Base-by-base conservation (phyloP, 1,284 basidiomycete species). In the Thelephora terrestris region DNA sequence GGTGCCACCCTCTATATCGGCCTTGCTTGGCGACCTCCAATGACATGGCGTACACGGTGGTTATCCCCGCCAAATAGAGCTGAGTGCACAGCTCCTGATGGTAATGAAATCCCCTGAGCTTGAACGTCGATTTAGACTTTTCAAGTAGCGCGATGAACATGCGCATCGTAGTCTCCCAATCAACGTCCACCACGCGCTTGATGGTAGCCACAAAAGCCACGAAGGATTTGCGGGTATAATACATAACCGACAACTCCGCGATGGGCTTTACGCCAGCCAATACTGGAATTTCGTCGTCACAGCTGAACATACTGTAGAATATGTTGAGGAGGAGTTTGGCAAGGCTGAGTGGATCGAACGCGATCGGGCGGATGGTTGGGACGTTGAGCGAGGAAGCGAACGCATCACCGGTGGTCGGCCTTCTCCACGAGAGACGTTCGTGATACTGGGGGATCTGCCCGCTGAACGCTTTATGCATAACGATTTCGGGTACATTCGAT, bases 271-370 rank as follows among this genome's bases (percentile, higher is more conserved):
- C 12, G 60, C 51, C 46, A 79, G 79, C 65, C 61, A 55, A 54
- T 79, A 79, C n/a, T n/a, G n/a, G n/a, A n/a, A n/a, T n/a, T n/a
- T n/a, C n/a, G n/a, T n/a, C n/a, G n/a, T n/a, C n/a, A n/a, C n/a
- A n/a, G n/a, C n/a, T n/a, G n/a, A 79, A 80, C 65, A 79, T 69
- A 16, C 63, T 55, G 14, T 61, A 55, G 54, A 79, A 79, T 7
- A 79, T 57, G 7, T 62, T 58, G 46, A 70, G 74, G 4, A 81
- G 55, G 25, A 74, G 55, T 17, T 53, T 53, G 16, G 61, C 70
- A 23, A 79, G 61, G 21, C 68, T 61, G 3, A 48, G 47, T 0
- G 67, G n/a, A n/a, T n/a, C n/a, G n/a, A n/a, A n/a, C n/a, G 47
- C 49, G 67, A 57, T 51, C 66, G 61, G 36, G 52, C 35, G 53